Evolutionary conservation across 148 eudicot genomes (phyloP), one percentile per base, ranked within the genome.

Genomic region (Rhododendron kiyosumense): DNA sequence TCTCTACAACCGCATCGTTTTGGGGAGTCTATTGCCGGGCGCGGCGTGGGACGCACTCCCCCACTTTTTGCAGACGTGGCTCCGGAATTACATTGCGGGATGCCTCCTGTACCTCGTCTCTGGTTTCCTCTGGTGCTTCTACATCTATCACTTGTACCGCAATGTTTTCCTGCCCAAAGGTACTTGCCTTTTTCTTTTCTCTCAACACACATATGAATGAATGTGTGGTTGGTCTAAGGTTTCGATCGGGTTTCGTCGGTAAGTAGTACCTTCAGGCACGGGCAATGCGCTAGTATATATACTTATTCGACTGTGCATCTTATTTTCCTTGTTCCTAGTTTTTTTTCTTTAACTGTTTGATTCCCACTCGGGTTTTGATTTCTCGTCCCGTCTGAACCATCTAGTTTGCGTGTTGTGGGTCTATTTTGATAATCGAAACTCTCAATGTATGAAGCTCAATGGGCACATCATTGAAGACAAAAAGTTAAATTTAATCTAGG

Each of bases 81-180:
- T 96, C 20, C 89, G 98, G 8, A 94, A 92, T 92, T 93, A 89
- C 91, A 83, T 97, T 75, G 97, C 92, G 8, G 99, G 90, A 9
- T 54, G 61, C 79, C 69, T 94, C 43, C 83, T 95, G 48, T 97
- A 97, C 88, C 84, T 97, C 52, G 26, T 91, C 74, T 91, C 98
- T 79, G 94, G 95, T 49, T 86, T 90, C 36, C 87, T 94, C 4
- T 97, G 99, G 99, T 95, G 96, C 87, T 89, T 97, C 82, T 92
- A 94, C 63, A 94, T 97, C 57, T 97, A 97, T 78, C 92, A 95
- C 87, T 85, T 94, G 90, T 93, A 93, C 81, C 96, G 95, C 81
- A 93, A 92, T 71, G 94, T 93, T 61, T 94, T 90, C 78, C 85
- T 97, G 49, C 96, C 99, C 28, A 92, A 93, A 95, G 99, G 99